These are phyloP conservation scores for Colletotrichum sublineola DNA, from an alignment of 2,329 filamentous ascomycete species.

Conservation along the genomic window DNA sequence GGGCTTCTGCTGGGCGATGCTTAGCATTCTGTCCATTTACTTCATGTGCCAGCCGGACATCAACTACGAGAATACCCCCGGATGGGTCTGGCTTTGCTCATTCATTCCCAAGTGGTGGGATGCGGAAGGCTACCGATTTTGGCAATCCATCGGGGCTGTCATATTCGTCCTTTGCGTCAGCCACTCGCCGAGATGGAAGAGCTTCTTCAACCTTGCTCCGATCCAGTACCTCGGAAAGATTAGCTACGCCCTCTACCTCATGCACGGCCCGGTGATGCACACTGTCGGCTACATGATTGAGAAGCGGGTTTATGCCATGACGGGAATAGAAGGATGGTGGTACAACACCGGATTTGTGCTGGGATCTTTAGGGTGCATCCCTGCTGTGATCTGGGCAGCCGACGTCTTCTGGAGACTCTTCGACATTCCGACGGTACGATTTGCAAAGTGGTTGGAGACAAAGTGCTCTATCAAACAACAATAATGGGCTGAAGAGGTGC, in stretches of 20 bases:
- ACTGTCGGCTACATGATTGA: slow-evolving; percentile 66
- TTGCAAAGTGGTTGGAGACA: slow-evolving; percentile 68
- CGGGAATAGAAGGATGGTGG: slow-evolving; percentile 59
- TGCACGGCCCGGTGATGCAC: slow-evolving; percentile 70
- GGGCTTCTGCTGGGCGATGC: slow-evolving; percentile 50
- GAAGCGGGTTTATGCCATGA: slow-evolving; percentile 61
- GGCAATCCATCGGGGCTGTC: slow-evolving; percentile 66
- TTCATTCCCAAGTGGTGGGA: slow-evolving; percentile 64
- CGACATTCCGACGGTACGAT: slow-evolving; percentile 67
- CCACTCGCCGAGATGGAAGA: slow-evolving; percentile 61
- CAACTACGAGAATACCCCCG: slow-evolving; percentile 59
- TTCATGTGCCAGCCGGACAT: slow-evolving; percentile 63
- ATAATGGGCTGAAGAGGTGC: slow-evolving; percentile 9
- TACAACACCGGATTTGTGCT: slow-evolving; percentile 64
- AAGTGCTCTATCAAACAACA: slow-evolving; percentile 53
- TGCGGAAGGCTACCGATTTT: slow-evolving; percentile 66
- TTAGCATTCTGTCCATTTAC: slow-evolving; percentile 66
- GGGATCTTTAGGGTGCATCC: slow-evolving; percentile 62
- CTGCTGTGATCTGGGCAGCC: slow-evolving; percentile 65
- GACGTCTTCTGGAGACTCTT: slow-evolving; percentile 70
- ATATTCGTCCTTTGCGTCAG: slow-evolving; percentile 65
- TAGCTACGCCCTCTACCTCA: slow-evolving; percentile 72
- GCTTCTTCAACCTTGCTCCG: slow-evolving; percentile 62
- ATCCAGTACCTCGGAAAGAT: slow-evolving; percentile 72
- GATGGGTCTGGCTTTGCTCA: slow-evolving; percentile 63